Evolutionary conservation across 1,139 yeast genomes (phyloP).

Genomic region (Yamadazyma diddensiae): DNA sequence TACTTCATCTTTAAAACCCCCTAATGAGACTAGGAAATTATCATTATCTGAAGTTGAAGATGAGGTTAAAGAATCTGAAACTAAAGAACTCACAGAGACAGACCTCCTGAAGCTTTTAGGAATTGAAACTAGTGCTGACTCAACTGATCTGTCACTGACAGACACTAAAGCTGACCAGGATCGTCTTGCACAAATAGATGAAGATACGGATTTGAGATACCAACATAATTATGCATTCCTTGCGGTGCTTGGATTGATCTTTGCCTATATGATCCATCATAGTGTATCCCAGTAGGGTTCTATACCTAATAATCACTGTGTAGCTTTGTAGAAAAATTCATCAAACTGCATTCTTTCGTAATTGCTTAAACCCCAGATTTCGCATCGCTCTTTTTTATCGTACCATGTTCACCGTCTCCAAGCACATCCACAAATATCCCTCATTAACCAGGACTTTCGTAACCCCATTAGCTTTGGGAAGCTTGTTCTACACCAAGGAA

Average conservation of each 20-base stretch:
- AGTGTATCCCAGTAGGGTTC: not conserved
- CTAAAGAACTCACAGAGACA: too few relatives aligned
- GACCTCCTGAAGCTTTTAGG: too few relatives aligned
- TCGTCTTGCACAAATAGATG: slow-evolving; percentile 5
- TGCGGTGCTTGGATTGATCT: slow-evolving; percentile 5
- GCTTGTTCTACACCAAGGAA: slow-evolving; percentile 43
- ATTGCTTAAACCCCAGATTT: not conserved
- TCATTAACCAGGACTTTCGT: slow-evolving; percentile 7
- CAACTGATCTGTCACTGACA: too few relatives aligned
- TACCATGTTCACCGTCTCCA: slow-evolving; percentile 1
- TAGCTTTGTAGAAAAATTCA: too few relatives aligned
- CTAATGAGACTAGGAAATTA: not conserved
- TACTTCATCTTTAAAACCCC: too few relatives aligned
- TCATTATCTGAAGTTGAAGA: not conserved
- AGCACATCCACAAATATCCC: slow-evolving; percentile 2
- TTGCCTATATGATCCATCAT: slow-evolving; percentile 8
- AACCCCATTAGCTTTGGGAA: slow-evolving; percentile 20
- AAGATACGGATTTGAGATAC: slow-evolving; percentile 8
- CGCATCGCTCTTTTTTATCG: not conserved
- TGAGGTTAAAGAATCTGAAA: not conserved
- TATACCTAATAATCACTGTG: too few relatives aligned
- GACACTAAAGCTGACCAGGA: too few relatives aligned
- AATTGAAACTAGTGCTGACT: too few relatives aligned
- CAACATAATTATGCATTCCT: slow-evolving; percentile 7
- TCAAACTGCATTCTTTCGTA: too few relatives aligned